Base-by-base conservation (phyloP, 2,329 filamentous ascomycete genomes). In the Blumeria hordei region DNA sequence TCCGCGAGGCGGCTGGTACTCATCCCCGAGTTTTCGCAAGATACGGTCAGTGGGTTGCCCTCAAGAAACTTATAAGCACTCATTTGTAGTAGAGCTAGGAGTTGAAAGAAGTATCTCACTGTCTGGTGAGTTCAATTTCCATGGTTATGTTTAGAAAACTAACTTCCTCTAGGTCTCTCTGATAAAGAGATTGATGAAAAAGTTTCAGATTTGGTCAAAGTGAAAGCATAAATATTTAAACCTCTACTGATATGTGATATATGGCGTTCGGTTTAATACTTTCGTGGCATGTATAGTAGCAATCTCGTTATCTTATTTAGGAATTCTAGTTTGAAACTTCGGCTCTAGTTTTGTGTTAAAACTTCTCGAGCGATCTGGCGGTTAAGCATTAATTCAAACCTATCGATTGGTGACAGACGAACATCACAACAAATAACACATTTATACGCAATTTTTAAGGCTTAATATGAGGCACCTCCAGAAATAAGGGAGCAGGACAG, bases 1-100 rank as follows among this genome's bases (percentile, higher is more conserved):
- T 98, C 65, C 85, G 92, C 67, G 92, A 96, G 74, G 92, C 90
- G 54, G 73, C 78, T 62, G 87, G 85, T 65, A 86, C 85, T 55
- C 73, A 84, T 67, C 90, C 92, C 60, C 83, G 80, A 69, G 79
- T 98, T 60, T 96, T 83, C 70, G 88, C 90, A 62, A 77, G 92
- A 80, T 98, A 93, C 68, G 90, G 87, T 94, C 4, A 28, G 21
- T 69, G 64, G 79, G 67, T 41, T 35, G 49, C 14, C 45, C 33
- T n/a, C 54, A 28, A 18, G 28, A 47, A 53, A 47, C 57, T 33
- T 36, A 53, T 18, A 41, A 16, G 45, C 43, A 35, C 54, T 58
- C 18, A 56, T 18, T 37, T 11, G 14, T 14, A 41, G 57, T 61
- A 83, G 80, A 79, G 56, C 75, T 80, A 59, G 81, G 81, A 61